Percentiles rank a stretch among this genome's conserved stretches.
Conservation (phyloP, 306 rosid species). For the Begonia peltatifolia region DNA sequence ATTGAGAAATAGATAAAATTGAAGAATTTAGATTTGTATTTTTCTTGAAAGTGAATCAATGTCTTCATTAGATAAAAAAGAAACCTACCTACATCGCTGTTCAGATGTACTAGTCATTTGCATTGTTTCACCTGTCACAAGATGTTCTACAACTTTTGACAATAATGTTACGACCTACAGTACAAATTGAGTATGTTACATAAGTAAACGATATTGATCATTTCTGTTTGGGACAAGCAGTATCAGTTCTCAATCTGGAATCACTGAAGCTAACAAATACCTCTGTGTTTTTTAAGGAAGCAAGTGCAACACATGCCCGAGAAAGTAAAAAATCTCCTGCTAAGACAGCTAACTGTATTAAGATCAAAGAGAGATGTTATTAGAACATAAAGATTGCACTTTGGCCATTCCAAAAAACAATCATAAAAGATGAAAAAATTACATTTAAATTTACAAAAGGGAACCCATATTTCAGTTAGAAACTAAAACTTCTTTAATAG, state of each 20-base stretch:
- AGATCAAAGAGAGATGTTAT: constrained; percentile 2
- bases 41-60: too few species aligned
- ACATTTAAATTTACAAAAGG: too few species aligned
- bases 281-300: constrained; percentile 83
- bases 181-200: neutral
- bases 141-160: constrained; percentile 75
- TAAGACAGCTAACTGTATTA: constrained; percentile 70
- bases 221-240: constrained; percentile 1
- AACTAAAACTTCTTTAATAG: too few species aligned
- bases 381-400: too few species aligned
- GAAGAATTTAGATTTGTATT: too few species aligned
- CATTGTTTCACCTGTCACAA: constrained; percentile 97
- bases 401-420: too few species aligned
- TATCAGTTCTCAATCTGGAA: constrained; percentile 1
- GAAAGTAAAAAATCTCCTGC: constrained; percentile 96
- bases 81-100: constrained; percentile 71
- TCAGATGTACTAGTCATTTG: constrained; percentile 76
- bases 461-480: too few species aligned
- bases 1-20: too few species aligned
- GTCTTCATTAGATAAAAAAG: neutral
- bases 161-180: constrained; percentile 70
- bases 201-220: constrained; percentile 3
- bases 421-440: too few species aligned
- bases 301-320: constrained; percentile 94
- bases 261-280: constrained; percentile 19